These are phyloP conservation scores for Croton setiger DNA, from an alignment of 441 rosid genomes.

Conservation along the genomic window DNA sequence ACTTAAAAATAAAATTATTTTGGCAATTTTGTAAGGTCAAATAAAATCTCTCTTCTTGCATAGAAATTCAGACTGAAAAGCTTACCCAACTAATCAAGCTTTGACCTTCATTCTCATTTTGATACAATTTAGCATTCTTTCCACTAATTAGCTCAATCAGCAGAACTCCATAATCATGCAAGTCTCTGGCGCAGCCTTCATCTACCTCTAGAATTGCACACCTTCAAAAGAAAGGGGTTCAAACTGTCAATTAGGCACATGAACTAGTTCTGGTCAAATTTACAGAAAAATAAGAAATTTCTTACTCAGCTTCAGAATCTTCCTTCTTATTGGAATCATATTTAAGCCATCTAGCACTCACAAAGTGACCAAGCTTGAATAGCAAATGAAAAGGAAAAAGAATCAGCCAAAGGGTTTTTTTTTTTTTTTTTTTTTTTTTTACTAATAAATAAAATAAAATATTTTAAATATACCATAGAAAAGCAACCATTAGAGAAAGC, in stretches of 20 bases:
- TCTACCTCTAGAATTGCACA: conserved; percentile 23
- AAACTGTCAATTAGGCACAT: no score
- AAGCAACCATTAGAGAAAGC: conserved; percentile 27
- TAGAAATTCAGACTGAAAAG: no score
- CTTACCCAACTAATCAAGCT: conserved; percentile 39
- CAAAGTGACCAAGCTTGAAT: conserved; percentile 44
- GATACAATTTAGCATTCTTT: conserved; percentile 25
- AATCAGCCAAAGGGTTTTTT: no score
- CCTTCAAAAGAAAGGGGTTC: conserved; percentile 27
- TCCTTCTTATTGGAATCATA: conserved; percentile 16
- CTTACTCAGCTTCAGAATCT: conserved; percentile 35
- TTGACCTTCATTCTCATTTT: conserved; percentile 20
- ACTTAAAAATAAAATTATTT: no score
- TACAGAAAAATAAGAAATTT: no score
- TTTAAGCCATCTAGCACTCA: conserved; percentile 33
- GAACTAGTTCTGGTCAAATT: no score
- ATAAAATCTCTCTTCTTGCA: no score
- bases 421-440: no score
- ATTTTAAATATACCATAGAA: conserved; percentile 33
- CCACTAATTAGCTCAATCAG: conserved; percentile 49
- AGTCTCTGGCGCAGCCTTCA: conserved; percentile 27
- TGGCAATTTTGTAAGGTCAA: no score
- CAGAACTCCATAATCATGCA: conserved; percentile 36
- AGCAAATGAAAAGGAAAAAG: conserved; percentile 8
- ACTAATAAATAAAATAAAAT: neutral